These are phyloP conservation scores for Pulveroboletus sp. DNA, from an alignment of 768 basidiomycete genomes.

Conservation along the genomic window DNA sequence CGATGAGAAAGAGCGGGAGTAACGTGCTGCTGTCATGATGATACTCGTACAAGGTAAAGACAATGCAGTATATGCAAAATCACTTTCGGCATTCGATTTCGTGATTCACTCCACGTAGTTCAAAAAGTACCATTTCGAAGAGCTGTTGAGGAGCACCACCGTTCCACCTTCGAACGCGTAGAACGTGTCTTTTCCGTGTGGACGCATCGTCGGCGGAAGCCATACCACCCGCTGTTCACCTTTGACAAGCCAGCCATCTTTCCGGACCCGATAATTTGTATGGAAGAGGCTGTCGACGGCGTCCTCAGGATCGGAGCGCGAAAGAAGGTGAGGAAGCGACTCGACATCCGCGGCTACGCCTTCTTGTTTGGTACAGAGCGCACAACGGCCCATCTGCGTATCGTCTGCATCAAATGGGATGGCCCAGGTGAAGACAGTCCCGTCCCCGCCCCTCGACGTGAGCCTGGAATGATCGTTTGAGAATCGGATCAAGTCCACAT, in stretches of 20 bases:
- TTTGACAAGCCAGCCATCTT: constrained; percentile 20
- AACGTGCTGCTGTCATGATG: no score
- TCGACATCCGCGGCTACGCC: not conserved
- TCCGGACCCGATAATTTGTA: constrained; percentile 13
- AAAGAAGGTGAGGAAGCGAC: constrained; percentile 4
- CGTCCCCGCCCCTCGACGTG: constrained; percentile 5
- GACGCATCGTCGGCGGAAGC: constrained; percentile 2
- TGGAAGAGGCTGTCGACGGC: not conserved
- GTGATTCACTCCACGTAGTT: no score
- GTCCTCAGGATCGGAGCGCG: constrained; percentile 9
- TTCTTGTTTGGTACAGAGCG: not conserved
- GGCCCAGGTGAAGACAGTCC: constrained; percentile 8
- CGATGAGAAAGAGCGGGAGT: no score
- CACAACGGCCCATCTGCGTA: not conserved
- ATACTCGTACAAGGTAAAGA: no score
- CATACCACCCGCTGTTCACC: constrained; percentile 17
- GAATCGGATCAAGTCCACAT: constrained; percentile 7
- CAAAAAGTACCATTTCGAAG: no score
- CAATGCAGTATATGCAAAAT: no score
- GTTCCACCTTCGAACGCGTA: constrained; percentile 9
- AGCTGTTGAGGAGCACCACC: no score
- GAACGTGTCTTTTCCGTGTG: constrained; percentile 4
- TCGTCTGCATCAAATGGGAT: constrained; percentile 2
- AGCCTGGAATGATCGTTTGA: constrained; percentile 3
- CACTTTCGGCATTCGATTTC: no score